phyloP scores from a whole-genome alignment of 345 rosid genomes.

The Zanthoxylum bungeanum region DNA sequence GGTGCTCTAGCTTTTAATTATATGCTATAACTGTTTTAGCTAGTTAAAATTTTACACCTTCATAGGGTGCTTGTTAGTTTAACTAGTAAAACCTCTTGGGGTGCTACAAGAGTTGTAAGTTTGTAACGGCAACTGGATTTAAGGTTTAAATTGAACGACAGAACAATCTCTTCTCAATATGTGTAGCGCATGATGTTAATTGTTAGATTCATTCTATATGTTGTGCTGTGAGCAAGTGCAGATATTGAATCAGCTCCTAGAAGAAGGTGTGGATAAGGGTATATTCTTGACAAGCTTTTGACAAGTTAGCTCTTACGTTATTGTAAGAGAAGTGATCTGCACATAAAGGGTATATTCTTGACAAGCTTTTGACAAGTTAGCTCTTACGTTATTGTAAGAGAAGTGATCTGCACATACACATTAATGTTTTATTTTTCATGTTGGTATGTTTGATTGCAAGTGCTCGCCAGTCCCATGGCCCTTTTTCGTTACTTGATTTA shows the following conservation, averaged over 20 bases:
- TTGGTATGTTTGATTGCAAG: not conserved
- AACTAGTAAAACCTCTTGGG: not conserved
- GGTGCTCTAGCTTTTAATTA: not conserved
- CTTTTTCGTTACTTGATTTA: not conserved
- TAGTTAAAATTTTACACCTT: not conserved
- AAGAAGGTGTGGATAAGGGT: not conserved
- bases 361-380: not conserved
- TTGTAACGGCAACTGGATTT: not conserved
- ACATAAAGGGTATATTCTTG: not conserved
- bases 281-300: not conserved
- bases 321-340: not conserved
- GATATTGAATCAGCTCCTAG: not conserved
- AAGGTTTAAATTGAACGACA: not conserved
- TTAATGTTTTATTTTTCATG: not conserved
- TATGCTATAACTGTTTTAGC: not conserved
- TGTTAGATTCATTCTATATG: not conserved
- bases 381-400: not conserved
- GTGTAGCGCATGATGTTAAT: not conserved
- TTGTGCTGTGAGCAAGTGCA: not conserved
- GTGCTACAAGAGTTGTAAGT: not conserved
- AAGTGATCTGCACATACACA: not conserved
- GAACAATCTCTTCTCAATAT: not conserved
- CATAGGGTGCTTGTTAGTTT: not conserved
- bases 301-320: not conserved
- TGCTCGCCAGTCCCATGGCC: too few relatives aligned